Evolutionary conservation across 352 stramenopile genomes (phyloP).

Genomic region (Globisporangium barbulae): DNA sequence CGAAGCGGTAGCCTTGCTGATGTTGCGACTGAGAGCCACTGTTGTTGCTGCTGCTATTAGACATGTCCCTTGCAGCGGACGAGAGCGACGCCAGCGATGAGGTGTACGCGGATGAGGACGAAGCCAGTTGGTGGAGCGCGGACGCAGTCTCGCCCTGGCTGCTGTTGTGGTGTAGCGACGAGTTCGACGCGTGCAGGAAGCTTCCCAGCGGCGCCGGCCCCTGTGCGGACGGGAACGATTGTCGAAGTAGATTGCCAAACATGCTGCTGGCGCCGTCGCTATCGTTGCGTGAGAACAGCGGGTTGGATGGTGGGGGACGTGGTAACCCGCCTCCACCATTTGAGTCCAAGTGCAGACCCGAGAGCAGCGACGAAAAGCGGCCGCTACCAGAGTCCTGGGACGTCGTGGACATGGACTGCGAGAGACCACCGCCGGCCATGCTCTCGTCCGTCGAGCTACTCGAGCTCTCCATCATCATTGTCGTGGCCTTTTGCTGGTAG

Average conservation of each 20-base stretch:
- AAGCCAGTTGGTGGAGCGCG: slow-evolving; percentile 54
- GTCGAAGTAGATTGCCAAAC: slow-evolving; percentile 46
- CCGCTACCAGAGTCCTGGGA: slow-evolving; percentile 18
- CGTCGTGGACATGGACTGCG: slow-evolving; percentile 33
- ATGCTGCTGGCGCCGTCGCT: slow-evolving; percentile 41
- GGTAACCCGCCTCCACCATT: slow-evolving; percentile 12
- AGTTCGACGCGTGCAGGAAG: slow-evolving; percentile 16
- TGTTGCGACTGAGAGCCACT: background rate
- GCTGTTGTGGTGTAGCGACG: slow-evolving; percentile 1
- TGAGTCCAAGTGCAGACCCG: slow-evolving; percentile 28
- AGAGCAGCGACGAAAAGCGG: slow-evolving; percentile 26
- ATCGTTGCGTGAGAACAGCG: slow-evolving; percentile 53
- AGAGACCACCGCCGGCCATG: slow-evolving; percentile 6
- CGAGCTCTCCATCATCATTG: slow-evolving; percentile 7
- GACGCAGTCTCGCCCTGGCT: slow-evolving; percentile 17
- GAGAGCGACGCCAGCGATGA: slow-evolving; percentile 25
- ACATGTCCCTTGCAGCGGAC: slow-evolving; percentile 15
- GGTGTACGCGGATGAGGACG: slow-evolving; percentile 45
- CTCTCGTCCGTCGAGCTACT: slow-evolving; percentile 38
- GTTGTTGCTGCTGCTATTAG: slow-evolving; percentile 8
- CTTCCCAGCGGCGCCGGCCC: slow-evolving; percentile 17
- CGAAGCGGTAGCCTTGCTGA: slow-evolving; percentile 40
- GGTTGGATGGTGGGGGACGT: slow-evolving; percentile 34
- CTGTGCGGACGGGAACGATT: slow-evolving; percentile 34
- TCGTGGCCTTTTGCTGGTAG: slow-evolving; percentile 42